phyloP scores from a whole-genome alignment of 495 filamentous ascomycete genomes.

The Aspergillus carlsbadensis region DNA sequence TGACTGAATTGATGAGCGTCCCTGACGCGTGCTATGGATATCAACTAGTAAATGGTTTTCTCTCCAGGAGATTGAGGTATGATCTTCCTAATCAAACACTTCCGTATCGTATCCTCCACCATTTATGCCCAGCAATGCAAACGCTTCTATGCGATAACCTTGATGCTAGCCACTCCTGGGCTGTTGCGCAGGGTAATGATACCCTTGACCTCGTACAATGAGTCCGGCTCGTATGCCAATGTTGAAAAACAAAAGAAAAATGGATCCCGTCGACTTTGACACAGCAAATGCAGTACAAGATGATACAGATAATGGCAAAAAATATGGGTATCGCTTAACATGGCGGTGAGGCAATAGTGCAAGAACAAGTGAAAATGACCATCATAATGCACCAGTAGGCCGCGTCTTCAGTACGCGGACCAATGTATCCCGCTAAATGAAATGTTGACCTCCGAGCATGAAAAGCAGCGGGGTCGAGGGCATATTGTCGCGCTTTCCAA shows the following conservation, averaged over 20 bases:
- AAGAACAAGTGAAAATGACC: conserved; percentile 17
- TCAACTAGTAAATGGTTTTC: conserved; percentile 10
- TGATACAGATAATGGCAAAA: conserved; percentile 18
- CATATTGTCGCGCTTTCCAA: conserved; percentile 9
- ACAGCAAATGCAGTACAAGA: conserved; percentile 17
- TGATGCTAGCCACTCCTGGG: conserved; percentile 23
- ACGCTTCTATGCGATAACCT: conserved; percentile 14
- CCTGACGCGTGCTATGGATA: conserved; percentile 16
- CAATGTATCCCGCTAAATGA: conserved; percentile 13
- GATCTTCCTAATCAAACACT: background rate
- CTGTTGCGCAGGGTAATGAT: conserved; percentile 16
- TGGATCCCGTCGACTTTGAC: background rate
- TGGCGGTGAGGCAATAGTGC: conserved; percentile 11
- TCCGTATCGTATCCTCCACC: conserved; percentile 16
- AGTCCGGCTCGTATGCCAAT: conserved; percentile 11
- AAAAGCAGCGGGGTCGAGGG: background rate
- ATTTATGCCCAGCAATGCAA: conserved; percentile 26
- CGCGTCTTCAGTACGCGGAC: conserved; percentile 10
- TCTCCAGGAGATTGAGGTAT: conserved; percentile 9
- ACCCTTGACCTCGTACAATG: conserved; percentile 12
- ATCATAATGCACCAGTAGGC: conserved; percentile 16
- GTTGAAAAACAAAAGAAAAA: conserved; percentile 11
- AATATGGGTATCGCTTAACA: conserved; percentile 31
- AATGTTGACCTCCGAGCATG: conserved; percentile 9
- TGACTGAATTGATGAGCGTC: conserved; percentile 13